Evolutionary conservation across 345 rosid species (phyloP).

Genomic region (Sonneratia caseolaris): DNA sequence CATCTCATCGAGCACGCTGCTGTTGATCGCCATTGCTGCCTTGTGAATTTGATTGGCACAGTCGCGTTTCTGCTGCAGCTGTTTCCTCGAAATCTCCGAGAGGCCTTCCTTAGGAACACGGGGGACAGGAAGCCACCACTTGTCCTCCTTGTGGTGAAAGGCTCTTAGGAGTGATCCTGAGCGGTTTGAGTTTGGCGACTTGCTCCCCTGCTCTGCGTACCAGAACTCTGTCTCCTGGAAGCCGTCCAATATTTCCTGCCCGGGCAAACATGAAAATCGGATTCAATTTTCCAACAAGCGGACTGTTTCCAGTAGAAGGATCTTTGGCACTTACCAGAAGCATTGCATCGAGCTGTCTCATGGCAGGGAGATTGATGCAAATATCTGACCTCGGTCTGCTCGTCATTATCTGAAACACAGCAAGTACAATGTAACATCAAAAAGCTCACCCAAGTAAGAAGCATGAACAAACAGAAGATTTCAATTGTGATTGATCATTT

Average conservation of each 20-base stretch:
- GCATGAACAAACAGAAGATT: not conserved
- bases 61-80: conserved; percentile 39
- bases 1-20: conserved; percentile 44
- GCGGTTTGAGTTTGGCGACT: conserved; percentile 5
- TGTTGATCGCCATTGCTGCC: conserved; percentile 55
- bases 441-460: not conserved
- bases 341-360: conserved; percentile 50
- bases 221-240: conserved; percentile 35
- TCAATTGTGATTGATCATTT: not conserved
- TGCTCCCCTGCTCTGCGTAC: conserved; percentile 40
- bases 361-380: conserved; percentile 45
- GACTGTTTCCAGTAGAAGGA: no score
- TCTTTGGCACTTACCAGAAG: conserved; percentile 17
- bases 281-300: no score
- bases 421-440: not conserved
- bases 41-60: conserved; percentile 43
- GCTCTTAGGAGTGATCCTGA: conserved; percentile 11
- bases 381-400: conserved; percentile 41
- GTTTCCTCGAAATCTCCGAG: conserved; percentile 34
- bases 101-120: conserved; percentile 34
- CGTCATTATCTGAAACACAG: conserved; percentile 27
- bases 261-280: no score
- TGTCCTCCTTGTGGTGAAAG: conserved; percentile 29
- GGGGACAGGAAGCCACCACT: conserved; percentile 63
- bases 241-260: conserved; percentile 32